A percentile compares a stretch with the other conserved stretches of the same genome.
These are phyloP conservation scores for Davidsoniella eucalypti DNA, from an alignment of 2,329 filamentous ascomycete species.

Conservation along the genomic window DNA sequence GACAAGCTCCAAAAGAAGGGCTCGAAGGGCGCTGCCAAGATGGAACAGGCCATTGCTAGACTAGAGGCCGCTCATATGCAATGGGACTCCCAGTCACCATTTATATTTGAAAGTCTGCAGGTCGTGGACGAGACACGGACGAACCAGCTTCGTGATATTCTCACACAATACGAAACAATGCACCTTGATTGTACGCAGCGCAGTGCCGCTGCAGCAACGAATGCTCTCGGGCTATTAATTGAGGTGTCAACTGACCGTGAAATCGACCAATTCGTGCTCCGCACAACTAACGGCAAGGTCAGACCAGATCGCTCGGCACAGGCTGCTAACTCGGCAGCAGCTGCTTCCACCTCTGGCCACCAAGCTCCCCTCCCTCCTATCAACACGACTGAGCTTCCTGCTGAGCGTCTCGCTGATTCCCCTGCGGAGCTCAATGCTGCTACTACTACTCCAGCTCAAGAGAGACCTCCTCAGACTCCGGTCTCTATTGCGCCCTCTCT, in stretches of 20 bases:
- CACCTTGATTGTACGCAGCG: slow-evolving; percentile 77
- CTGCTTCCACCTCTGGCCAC: neutral
- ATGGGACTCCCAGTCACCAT: slow-evolving; percentile 90
- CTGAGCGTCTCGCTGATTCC: neutral
- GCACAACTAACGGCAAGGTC: slow-evolving; percentile 25
- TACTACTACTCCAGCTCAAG: neutral
- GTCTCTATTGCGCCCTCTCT: slow-evolving; percentile 8
- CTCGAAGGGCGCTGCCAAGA: slow-evolving; percentile 58
- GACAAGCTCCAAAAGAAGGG: slow-evolving; percentile 73
- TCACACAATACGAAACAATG: slow-evolving; percentile 87
- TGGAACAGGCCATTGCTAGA: slow-evolving; percentile 54
- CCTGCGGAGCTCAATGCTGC: neutral
- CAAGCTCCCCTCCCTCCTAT: neutral
- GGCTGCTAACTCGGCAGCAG: slow-evolving; percentile 13
- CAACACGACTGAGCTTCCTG: neutral
- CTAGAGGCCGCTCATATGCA: slow-evolving; percentile 66
- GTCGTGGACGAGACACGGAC: slow-evolving; percentile 75
- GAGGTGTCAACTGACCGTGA: slow-evolving; percentile 79
- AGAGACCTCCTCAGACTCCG: slow-evolving; percentile 8
- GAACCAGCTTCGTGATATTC: slow-evolving; percentile 75
- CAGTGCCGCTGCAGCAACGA: slow-evolving; percentile 56
- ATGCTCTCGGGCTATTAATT: slow-evolving; percentile 64
- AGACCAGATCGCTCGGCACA: slow-evolving; percentile 14
- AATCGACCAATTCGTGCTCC: slow-evolving; percentile 53
- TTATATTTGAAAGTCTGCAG: slow-evolving; percentile 85